A percentile compares a stretch with the other conserved stretches of the same genome.
These are phyloP conservation scores for Craspedostauros australis DNA, from an alignment of 108 stramenopile species.

Conservation along the genomic window DNA sequence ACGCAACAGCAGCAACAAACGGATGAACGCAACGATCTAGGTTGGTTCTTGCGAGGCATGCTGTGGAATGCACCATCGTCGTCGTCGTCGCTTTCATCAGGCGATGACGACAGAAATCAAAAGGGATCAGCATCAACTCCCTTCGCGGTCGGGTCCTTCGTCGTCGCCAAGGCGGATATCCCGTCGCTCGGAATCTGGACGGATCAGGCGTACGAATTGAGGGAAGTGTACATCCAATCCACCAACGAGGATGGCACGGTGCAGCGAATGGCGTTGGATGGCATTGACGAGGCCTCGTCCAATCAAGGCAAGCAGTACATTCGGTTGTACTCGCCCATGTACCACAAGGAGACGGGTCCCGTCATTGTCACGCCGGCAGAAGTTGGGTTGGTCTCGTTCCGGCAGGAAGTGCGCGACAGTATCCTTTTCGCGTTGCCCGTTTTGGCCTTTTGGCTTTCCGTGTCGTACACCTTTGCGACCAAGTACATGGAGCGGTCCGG, in stretches of 20 bases:
- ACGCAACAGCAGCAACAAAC: too few species aligned
- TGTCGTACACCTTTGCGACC: slow-evolving; percentile 24
- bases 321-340: slow-evolving; percentile 22
- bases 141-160: slow-evolving; percentile 31
- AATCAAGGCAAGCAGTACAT: slow-evolving; percentile 19
- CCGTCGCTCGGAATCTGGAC: slow-evolving; percentile 24
- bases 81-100: too few species aligned
- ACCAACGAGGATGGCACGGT: slow-evolving; percentile 35
- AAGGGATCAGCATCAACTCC: too few species aligned
- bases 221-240: slow-evolving; percentile 35
- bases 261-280: slow-evolving; percentile 19
- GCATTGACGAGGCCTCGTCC: background rate
- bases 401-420: slow-evolving; percentile 26
- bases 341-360: slow-evolving; percentile 15
- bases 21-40: too few species aligned
- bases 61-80: too few species aligned
- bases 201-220: slow-evolving; percentile 32
- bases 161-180: slow-evolving; percentile 26
- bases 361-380: slow-evolving; percentile 41
- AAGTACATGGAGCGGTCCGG: slow-evolving; percentile 38
- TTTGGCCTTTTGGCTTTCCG: slow-evolving; percentile 34
- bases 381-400: slow-evolving; percentile 31
- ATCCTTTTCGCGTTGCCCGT: slow-evolving; percentile 31
- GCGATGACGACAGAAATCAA: too few species aligned
- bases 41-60: too few species aligned